A percentile compares a stretch with the other conserved stretches of the same genome.
phyloP scores from a whole-genome alignment of 2,329 filamentous ascomycete species.

The Aspergillus sp. region DNA sequence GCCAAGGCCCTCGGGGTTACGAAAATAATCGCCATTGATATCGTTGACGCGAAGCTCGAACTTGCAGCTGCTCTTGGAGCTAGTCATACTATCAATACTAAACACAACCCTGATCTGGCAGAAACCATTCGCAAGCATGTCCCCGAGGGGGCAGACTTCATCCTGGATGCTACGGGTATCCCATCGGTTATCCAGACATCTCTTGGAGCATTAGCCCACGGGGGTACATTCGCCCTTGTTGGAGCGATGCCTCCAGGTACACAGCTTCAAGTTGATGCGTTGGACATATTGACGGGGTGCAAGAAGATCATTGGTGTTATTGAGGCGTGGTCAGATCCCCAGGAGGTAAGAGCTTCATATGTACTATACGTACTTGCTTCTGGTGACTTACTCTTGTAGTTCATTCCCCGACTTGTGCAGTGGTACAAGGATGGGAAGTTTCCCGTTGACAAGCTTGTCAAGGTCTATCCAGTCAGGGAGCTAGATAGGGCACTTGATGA shows the following conservation, averaged over 20 bases:
- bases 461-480: not conserved
- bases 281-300: slow-evolving; percentile 2
- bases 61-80: slow-evolving; percentile 53
- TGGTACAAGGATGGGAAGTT: slow-evolving; percentile 5
- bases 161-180: slow-evolving; percentile 5
- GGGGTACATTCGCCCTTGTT: slow-evolving; percentile 3
- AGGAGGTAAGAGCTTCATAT: not conserved
- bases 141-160: not conserved
- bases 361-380: not conserved
- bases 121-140: not conserved
- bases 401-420: not conserved
- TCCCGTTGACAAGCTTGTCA: not conserved
- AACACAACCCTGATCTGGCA: not conserved
- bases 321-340: not conserved
- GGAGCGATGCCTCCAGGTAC: not conserved
- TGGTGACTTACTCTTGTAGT: not conserved
- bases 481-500: not conserved
- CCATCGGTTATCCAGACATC: not conserved
- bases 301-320: slow-evolving; percentile 8
- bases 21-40: slow-evolving; percentile 52
- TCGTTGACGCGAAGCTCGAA: slow-evolving; percentile 49
- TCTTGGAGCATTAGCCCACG: not conserved
- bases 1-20: slow-evolving; percentile 50
- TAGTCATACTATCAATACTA: not conserved
- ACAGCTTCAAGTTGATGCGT: not conserved